These are phyloP conservation scores for Dalbergia cochinchinensis DNA, from an alignment of 306 rosid genomes.

Conservation along the genomic window DNA sequence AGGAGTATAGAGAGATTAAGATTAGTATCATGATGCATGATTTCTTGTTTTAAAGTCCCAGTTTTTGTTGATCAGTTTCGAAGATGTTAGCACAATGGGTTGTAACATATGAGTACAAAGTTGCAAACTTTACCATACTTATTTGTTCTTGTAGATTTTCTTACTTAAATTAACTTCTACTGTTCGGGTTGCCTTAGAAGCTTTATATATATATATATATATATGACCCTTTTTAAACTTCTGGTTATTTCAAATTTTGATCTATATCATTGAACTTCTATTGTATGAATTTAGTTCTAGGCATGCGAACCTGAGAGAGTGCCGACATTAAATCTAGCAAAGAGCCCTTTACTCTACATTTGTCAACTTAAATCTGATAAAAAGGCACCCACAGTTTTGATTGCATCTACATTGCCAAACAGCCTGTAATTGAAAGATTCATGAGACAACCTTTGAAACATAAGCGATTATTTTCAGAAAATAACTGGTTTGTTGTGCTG, in stretches of 20 bases:
- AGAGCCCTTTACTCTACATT: conserved; percentile 34
- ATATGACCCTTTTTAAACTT: neutral
- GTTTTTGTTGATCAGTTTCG: conserved; percentile 7
- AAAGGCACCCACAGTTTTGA: neutral
- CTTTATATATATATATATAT: neutral
- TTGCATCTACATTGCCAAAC: neutral
- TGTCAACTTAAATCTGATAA: conserved; percentile 1
- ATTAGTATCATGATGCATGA: neutral
- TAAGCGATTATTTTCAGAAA: no score
- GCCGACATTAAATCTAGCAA: neutral
- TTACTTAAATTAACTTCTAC: no score
- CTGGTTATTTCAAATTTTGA: neutral
- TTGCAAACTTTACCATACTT: conserved; percentile 32
- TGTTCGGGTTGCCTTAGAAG: no score
- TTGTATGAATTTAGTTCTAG: neutral
- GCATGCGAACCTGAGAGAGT: conserved; percentile 5
- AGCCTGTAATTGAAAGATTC: no score
- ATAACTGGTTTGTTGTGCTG: neutral
- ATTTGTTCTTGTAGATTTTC: neutral
- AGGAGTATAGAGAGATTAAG: neutral
- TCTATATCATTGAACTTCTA: neutral
- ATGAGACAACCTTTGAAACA: no score
- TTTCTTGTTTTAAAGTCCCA: conserved; percentile 9
- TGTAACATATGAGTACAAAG: conserved; percentile 13
- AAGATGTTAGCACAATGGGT: conserved; percentile 20